A percentile compares a stretch with the other conserved stretches of the same genome.
Evolutionary conservation across 305 asterid genomes (phyloP).

Genomic region (Andrographis paniculata): DNA sequence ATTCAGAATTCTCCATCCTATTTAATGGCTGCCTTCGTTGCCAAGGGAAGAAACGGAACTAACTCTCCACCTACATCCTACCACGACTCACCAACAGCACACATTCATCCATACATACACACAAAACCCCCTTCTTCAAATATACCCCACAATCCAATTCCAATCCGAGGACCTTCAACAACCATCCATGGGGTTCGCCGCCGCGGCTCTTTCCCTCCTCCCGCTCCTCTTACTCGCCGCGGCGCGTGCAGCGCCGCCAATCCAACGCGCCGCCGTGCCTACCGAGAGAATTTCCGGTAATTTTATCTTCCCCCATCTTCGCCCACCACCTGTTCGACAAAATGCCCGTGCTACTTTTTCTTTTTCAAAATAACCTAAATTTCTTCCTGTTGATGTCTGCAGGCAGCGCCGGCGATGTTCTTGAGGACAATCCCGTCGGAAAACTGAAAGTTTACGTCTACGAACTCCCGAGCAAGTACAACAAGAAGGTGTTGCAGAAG

Average conservation of each 20-base stretch:
- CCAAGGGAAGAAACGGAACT: conserved; percentile 22
- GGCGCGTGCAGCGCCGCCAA: conserved; percentile 17
- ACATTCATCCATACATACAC: conserved; percentile 3
- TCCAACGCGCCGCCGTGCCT: conserved; percentile 24
- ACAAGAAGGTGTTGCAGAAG: conserved; percentile 67
- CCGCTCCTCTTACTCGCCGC: conserved; percentile 17
- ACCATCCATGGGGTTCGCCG: conserved; percentile 14
- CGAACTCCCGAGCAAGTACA: conserved; percentile 85
- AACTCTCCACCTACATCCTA: conserved; percentile 29
- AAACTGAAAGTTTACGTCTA: conserved; percentile 68
- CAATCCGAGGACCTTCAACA: not conserved
- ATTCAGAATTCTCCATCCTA: conserved; percentile 1
- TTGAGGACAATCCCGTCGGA: conserved; percentile 80
- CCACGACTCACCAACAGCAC: conserved; percentile 28
- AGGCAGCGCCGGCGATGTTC: conserved; percentile 93
- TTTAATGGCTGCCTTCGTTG: conserved; percentile 23
- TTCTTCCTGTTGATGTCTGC: not conserved
- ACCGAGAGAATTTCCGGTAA: conserved; percentile 41
- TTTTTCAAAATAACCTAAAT: not conserved
- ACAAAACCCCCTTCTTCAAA: conserved; percentile 4
- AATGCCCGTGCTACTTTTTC: not conserved
- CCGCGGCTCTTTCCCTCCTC: conserved; percentile 14
- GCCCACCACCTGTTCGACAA: not conserved
- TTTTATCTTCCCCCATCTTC: not conserved
- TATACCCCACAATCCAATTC: not conserved